Conservation (phyloP, 2,329 filamentous ascomycete species). For the Myotisia sp. region DNA sequence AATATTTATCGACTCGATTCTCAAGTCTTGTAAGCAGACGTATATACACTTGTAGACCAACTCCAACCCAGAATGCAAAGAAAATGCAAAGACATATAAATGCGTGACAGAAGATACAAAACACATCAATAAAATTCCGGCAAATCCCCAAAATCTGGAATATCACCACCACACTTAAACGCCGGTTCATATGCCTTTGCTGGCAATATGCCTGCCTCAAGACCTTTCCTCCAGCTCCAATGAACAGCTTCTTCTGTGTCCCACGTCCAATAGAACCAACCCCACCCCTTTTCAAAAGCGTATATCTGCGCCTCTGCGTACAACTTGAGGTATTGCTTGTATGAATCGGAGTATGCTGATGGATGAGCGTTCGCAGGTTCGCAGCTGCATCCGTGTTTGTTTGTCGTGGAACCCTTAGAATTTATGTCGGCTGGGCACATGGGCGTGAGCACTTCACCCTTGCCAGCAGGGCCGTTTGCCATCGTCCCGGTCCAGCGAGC, state of each 20-base stretch:
- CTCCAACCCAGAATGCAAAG: too few species aligned
- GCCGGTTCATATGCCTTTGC: conserved; percentile 53
- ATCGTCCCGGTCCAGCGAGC: conserved; percentile 86
- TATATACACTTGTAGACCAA: too few species aligned
- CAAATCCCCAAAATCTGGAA: conserved; percentile 33
- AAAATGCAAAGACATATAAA: too few species aligned
- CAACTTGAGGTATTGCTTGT: conserved; percentile 73
- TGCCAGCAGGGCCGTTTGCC: conserved; percentile 41
- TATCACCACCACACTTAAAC: conserved; percentile 49
- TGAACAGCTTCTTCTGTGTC: conserved; percentile 71
- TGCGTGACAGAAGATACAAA: too few species aligned
- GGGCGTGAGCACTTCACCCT: conserved; percentile 47
- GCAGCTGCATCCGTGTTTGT: conserved; percentile 49
- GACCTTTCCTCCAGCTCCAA: conserved; percentile 67
- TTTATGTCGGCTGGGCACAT: conserved; percentile 53
- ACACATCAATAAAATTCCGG: conserved; percentile 27
- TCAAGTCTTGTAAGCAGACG: too few species aligned
- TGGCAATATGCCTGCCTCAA: conserved; percentile 67
- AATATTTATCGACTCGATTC: too few species aligned
- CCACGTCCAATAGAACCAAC: conserved; percentile 99
- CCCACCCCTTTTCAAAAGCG: conserved; percentile 82
- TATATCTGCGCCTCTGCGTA: conserved; percentile 96
- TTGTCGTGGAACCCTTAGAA: too few species aligned
- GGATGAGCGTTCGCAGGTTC: conserved; percentile 60
- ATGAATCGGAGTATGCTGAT: conserved; percentile 50